These are phyloP conservation scores for Sutorius eximius DNA, from an alignment of 1,284 basidiomycete genomes.

Conservation along the genomic window DNA sequence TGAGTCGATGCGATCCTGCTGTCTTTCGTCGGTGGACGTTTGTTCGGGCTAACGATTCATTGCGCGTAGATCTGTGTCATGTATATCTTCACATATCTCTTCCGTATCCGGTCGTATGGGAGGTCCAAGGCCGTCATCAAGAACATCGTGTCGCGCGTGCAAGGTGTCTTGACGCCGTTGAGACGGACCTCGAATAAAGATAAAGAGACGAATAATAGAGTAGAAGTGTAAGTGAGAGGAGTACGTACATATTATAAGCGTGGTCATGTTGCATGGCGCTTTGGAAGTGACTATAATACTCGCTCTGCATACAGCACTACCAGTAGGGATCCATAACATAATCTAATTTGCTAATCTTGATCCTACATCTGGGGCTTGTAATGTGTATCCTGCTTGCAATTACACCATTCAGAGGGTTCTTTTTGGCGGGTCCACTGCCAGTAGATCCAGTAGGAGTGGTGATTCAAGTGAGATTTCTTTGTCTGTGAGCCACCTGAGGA, in stretches of 20 bases:
- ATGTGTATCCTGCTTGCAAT: too few relatives aligned
- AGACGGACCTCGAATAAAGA: background rate
- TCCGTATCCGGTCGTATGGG: conserved; percentile 35
- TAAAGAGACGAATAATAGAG: background rate
- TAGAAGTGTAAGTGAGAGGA: background rate
- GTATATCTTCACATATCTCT: conserved; percentile 40
- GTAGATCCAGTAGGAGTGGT: too few relatives aligned
- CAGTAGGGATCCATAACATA: too few relatives aligned
- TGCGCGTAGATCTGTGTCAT: conserved; percentile 28
- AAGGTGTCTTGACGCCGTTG: background rate
- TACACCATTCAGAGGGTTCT: too few relatives aligned
- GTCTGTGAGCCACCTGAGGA: too few relatives aligned
- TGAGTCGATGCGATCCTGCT: conserved; percentile 30
- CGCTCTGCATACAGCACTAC: too few relatives aligned
- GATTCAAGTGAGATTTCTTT: too few relatives aligned
- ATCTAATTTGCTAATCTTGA: too few relatives aligned
- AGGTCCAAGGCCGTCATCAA: conserved; percentile 4
- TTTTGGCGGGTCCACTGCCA: too few relatives aligned
- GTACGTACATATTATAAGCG: background rate
- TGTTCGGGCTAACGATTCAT: background rate
- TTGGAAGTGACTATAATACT: too few relatives aligned
- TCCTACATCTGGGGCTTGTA: too few relatives aligned
- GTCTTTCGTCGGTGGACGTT: background rate
- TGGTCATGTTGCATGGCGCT: too few relatives aligned
- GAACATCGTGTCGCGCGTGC: background rate